phyloP scores from a whole-genome alignment of 2,329 filamentous ascomycete species.

The Fusarium gaditjirri region DNA sequence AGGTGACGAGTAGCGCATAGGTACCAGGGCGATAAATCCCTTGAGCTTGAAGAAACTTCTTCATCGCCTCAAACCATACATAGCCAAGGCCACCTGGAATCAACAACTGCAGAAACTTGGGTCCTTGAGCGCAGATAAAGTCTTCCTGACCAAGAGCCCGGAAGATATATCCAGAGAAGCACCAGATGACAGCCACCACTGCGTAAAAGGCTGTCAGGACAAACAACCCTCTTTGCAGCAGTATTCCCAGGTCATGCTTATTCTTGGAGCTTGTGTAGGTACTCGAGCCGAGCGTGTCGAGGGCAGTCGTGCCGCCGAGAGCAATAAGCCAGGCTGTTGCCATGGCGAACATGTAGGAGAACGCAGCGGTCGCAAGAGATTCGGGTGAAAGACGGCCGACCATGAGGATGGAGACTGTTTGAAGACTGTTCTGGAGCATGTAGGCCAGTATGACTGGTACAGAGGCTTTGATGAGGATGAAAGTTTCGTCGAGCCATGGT shows the following conservation, averaged over 20 bases:
- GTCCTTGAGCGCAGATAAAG: conserved; percentile 78
- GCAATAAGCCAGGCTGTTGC: conserved; percentile 88
- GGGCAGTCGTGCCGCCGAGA: conserved; percentile 84
- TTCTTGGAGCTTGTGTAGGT: conserved; percentile 84
- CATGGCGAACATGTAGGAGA: conserved; percentile 95
- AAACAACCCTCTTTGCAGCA: conserved; percentile 80
- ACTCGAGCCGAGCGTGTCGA: conserved; percentile 86
- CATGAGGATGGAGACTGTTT: conserved; percentile 84
- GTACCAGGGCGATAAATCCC: conserved; percentile 86
- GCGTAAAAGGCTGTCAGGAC: conserved; percentile 78
- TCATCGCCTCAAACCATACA: conserved; percentile 86
- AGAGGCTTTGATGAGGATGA: conserved; percentile 72
- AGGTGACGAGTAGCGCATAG: conserved; percentile 84
- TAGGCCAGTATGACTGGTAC: conserved; percentile 86
- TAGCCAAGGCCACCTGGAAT: conserved; percentile 87
- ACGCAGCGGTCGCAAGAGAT: conserved; percentile 82
- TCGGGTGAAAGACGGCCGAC: conserved; percentile 83
- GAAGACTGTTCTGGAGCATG: conserved; percentile 84
- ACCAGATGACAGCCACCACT: conserved; percentile 78
- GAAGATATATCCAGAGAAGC: conserved; percentile 79
- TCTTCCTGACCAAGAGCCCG: conserved; percentile 79
- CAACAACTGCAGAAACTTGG: conserved; percentile 76
- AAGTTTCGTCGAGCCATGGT: conserved; percentile 41
- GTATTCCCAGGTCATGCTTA: conserved; percentile 79
- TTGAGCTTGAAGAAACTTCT: conserved; percentile 90